Conservation (phyloP, 2,329 filamentous ascomycete genomes). For the Sporothrix curviconia region DNA sequence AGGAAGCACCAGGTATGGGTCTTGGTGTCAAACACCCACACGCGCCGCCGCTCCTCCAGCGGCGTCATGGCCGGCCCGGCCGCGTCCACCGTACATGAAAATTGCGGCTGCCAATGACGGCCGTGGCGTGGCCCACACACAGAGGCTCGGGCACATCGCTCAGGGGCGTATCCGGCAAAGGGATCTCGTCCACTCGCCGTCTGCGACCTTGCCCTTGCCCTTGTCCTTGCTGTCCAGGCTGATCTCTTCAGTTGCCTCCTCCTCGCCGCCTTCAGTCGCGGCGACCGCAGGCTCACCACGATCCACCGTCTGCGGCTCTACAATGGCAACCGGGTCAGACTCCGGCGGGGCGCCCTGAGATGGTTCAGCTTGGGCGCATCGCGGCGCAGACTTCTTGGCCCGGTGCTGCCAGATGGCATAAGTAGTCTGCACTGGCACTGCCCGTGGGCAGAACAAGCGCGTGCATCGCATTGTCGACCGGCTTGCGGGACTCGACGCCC, state of each 20-base stretch:
- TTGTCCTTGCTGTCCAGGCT: constrained; percentile 26
- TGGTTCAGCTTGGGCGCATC: constrained; percentile 25
- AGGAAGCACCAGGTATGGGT: constrained; percentile 59
- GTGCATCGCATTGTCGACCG: constrained; percentile 67
- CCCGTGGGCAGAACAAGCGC: constrained; percentile 54
- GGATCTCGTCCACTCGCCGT: constrained; percentile 13
- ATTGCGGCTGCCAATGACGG: constrained; percentile 62
- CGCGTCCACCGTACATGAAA: constrained; percentile 76
- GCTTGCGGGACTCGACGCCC: constrained; percentile 46
- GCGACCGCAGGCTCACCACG: not conserved
- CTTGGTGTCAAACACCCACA: constrained; percentile 70
- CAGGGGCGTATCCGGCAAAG: constrained; percentile 29
- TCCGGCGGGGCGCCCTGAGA: constrained; percentile 19
- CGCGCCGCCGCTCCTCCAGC: constrained; percentile 64
- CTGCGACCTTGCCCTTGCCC: constrained; percentile 25
- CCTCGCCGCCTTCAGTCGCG: constrained; percentile 23
- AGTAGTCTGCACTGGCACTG: constrained; percentile 53
- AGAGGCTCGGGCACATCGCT: constrained; percentile 54
- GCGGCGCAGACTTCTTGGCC: constrained; percentile 9
- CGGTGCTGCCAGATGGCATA: constrained; percentile 44
- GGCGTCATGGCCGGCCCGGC: constrained; percentile 60
- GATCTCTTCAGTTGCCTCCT: constrained; percentile 22
- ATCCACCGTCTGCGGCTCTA: constrained; percentile 15
- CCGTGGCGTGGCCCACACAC: constrained; percentile 66
- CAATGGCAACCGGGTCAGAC: constrained; percentile 16